Base-by-base conservation (phyloP, 768 basidiomycete genomes). In the Xanthoconium stramineum region DNA sequence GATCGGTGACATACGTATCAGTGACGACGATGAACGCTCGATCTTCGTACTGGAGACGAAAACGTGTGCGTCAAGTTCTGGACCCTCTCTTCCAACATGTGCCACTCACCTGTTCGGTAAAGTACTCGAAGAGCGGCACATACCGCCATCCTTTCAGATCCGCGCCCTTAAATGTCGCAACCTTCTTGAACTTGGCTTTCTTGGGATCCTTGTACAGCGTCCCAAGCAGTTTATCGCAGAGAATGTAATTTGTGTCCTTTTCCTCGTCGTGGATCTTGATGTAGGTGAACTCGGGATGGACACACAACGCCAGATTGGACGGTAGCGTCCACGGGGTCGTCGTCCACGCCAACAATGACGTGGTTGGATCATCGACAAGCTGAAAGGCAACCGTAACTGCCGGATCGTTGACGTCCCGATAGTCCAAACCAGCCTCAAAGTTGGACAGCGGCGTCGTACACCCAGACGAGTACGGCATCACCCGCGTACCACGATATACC, bases 261-360 rank as follows among this genome's bases (percentile, higher is more conserved):
- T 92, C 88, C 59, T 88, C 79, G 67, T 99, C 97, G 73, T 93
- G 86, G 61, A 99, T 95, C 73, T 98, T 98, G 82, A 98, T 78
- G 72, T 99, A 99, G 32, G 84, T 93, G 69, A 88, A 94, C 61
- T 95, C 91, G 19, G 97, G 97, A 74, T 99, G 91, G 8, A 98
- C 96, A 64, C 97, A 98, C 48, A 99, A 81, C 0, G 83, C 93
- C 32, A 99, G 80, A 73, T 99, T 99, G 44, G 94, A 94, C 2
- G 96, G 97, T 6, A 98, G 78, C 0, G 97, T 98, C 94, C 95
- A 99, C 0, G 97, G 97, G 0, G 97, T 99, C 17, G 97, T 99
- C 17, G 97, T 99, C 97, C 97, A 99, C 5, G 96, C 96, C 30
- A 99, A 76, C 19, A 99, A 76, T 2, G 91, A 86, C 17, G 95